Base-by-base conservation (phyloP, 768 basidiomycete genomes). In the Phallus indusiatus region DNA sequence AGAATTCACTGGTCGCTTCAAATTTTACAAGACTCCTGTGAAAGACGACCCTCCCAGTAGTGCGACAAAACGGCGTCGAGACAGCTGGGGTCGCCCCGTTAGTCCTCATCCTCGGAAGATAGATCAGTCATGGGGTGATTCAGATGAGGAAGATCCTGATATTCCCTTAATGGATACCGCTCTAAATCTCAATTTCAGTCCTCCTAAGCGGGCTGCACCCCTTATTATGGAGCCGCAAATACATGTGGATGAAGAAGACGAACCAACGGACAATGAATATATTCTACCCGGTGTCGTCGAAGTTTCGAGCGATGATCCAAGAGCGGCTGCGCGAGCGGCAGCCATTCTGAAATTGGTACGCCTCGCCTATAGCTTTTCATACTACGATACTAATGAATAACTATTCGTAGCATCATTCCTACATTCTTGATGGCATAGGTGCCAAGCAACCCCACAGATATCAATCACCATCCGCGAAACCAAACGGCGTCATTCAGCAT, bases 261-360 rank as follows among this genome's bases (percentile, higher is more conserved):
- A 51, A 51, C 4, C 21, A 16, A 51, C 50, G 4, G 63, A 61
- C 14, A 42, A 61, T 12, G 65, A 65, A 18, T 65, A 53, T 46
- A 7, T 36, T 17, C 42, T 55, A 11, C 55, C 81, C 53, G 80
- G 80, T n/a, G 73, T 94, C 5, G 83, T 96, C 63, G 86, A 89
- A 73, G 88, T 95, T 61, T 85, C 85, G 1, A 91, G 89, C 60
- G 81, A 82, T 20, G 89, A 95, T 69, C 89, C 94, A 1, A 77
- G 79, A 60, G 90, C 90, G 17, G 94, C 94, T 50, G 94, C 93
- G 1, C 75, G 90, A 52, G 94, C 93, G n/a, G 93, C 90, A 35
- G 94, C 94, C 0, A 94, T 96, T 60, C 75, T 96, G 64, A 92
- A 88, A 71, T 80, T 90, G 77, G 91, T 90, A 53, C n/a, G 82